These are phyloP conservation scores for Hymenoscyphus repandus DNA, from an alignment of 2,329 filamentous ascomycete genomes.

Conservation along the genomic window DNA sequence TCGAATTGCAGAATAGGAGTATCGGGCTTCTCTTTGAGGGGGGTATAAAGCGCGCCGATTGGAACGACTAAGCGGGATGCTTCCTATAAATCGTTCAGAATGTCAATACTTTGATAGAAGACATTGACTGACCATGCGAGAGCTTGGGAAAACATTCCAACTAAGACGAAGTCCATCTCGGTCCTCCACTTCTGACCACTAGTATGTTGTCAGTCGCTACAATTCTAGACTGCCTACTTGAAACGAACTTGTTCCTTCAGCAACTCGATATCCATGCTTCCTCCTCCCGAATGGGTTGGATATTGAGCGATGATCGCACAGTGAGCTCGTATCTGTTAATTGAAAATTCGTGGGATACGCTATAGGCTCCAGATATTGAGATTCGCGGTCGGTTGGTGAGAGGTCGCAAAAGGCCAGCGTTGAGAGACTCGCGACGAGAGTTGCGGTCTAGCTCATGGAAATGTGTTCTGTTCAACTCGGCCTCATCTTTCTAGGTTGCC, in stretches of 20 bases:
- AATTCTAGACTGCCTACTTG: no score
- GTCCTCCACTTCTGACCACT: slow-evolving; percentile 73
- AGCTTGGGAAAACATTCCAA: slow-evolving; percentile 98
- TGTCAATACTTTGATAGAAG: background rate
- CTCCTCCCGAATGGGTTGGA: no score
- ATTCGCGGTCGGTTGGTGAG: background rate
- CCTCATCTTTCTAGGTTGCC: background rate
- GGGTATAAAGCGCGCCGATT: slow-evolving; percentile 93
- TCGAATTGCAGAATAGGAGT: slow-evolving; percentile 90
- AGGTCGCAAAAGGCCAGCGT: background rate
- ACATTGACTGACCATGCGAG: slow-evolving; percentile 71
- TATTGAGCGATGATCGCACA: no score
- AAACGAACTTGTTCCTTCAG: slow-evolving; percentile 25
- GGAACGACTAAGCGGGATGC: slow-evolving; percentile 91
- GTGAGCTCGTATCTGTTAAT: no score
- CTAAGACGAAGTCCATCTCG: slow-evolving; percentile 92
- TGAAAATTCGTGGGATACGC: background rate
- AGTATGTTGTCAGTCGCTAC: background rate
- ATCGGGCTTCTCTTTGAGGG: slow-evolving; percentile 88
- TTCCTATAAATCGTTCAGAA: slow-evolving; percentile 55
- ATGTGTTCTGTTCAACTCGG: slow-evolving; percentile 6
- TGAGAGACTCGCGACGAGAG: background rate
- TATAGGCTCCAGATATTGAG: background rate
- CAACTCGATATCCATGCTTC: slow-evolving; percentile 28
- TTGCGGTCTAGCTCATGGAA: background rate